Conservation (phyloP, 2,329 filamentous ascomycete genomes). For the Pseudogymnoascus sp. region DNA sequence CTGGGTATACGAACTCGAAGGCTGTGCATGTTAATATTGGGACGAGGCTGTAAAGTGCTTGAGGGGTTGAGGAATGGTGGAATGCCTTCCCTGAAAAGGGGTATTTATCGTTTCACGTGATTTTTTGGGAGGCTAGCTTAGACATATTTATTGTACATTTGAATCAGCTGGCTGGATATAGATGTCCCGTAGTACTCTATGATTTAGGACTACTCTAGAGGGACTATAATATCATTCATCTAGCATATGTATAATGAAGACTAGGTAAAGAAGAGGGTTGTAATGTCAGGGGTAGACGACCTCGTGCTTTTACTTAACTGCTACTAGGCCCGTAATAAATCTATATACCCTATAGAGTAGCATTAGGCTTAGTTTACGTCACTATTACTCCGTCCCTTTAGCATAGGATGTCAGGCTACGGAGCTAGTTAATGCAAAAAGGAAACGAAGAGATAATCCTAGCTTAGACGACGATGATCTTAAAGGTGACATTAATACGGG, state of each 20-base stretch:
- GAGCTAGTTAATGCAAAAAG: conserved; percentile 21
- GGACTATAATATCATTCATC: no score
- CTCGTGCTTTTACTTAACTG: no score
- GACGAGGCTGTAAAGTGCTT: conserved; percentile 16
- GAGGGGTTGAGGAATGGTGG: neutral
- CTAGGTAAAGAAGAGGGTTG: no score
- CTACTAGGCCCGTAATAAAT: neutral
- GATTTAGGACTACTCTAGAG: no score
- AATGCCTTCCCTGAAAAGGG: neutral
- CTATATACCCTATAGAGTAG: conserved; percentile 18
- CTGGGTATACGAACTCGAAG: conserved; percentile 34
- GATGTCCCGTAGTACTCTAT: neutral
- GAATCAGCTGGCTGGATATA: neutral
- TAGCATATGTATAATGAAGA: no score
- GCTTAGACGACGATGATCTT: conserved; percentile 7
- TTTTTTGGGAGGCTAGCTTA: neutral
- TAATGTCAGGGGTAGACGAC: no score
- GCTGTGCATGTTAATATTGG: conserved; percentile 32
- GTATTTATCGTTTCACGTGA: neutral
- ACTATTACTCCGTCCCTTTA: conserved; percentile 16
- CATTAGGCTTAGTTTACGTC: conserved; percentile 14
- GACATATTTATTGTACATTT: neutral
- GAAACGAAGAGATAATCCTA: conserved; percentile 10
- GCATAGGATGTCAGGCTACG: conserved; percentile 15
- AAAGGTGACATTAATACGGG: neutral